Base-by-base conservation (phyloP, 2,329 filamentous ascomycete species). In the Colletotrichum eremochloae region DNA sequence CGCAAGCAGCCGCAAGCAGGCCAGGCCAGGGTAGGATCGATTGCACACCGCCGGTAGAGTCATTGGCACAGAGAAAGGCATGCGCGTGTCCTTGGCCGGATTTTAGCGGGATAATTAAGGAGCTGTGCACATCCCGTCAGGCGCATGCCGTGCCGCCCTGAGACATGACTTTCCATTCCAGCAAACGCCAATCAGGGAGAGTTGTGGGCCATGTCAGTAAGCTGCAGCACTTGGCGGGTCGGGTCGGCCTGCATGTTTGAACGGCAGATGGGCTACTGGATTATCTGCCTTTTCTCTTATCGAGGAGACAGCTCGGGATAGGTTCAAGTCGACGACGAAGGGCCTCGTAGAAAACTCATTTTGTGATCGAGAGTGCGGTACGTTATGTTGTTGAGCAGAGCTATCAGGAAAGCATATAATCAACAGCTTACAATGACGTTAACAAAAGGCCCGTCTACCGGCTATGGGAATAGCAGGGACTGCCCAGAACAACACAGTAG, bases 181-280 rank as follows among this genome's bases (percentile, higher is more conserved):
- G 50, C 67, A 50, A 44, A 29, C 29, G 52, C 33, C 50, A 52
- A 53, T 63, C 50, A 40, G 48, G 56, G n/a, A 40, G 48, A 50
- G n/a, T 42, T 58, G 69, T 67, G 65, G 58, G 60, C 24, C 65
- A 24, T 40, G 65, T 72, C 60, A 72, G 69, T 60, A 31, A 60
- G 69, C 29, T 69, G 66, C 69, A 72, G 52, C 46, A 36, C 20
- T 5, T 14, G 24, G 66, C 55, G 65, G 69, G 31, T 46, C 50
- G 3, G 14, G 36, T 63, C 12, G 42, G 8, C 46, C 29, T 63
- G 15, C 38, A 68, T 60, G 53, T 57, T 60, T 64, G 58, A 29
- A 61, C 58, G 29, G 42, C 69, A 53, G 29, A 24, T 11, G 42
- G 18, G 11, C 18, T 44, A 5, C 50, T 52, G 3, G 15, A 52